Evolutionary conservation across 2,329 filamentous ascomycete species (phyloP), one percentile per base, ranked within the genome.

Genomic region (Exophiala sp.): DNA sequence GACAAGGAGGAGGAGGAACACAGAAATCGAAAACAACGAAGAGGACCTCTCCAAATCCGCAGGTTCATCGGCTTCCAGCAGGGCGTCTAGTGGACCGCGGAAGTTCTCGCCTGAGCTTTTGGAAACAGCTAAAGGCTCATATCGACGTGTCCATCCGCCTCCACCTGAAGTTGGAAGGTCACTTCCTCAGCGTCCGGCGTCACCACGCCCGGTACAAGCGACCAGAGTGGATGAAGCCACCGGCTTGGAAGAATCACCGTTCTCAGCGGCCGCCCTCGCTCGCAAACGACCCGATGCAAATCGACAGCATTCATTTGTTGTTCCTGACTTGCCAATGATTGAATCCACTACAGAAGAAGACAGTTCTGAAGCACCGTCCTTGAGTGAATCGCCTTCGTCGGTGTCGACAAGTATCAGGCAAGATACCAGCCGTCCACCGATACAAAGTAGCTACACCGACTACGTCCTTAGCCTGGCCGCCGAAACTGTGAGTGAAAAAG

Each of bases 391-490:
- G 6, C 58, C 60, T 1, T 59, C 62, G n/a, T 60, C 61, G 10
- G 46, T 57, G 39, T 55, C 67, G 57, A 65, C 66, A 45, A 62
- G 67, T 45, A 72, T 72, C 60, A 52, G 38, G 52, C 64, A 55
- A 52, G 57, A 53, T 23, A 61, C 45, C 43, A 56, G 50, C 16
- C 49, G 50, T 30, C 58, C 45, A 21, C 58, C 73, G 59, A 76
- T 74, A 64, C 70, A 79, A 64, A 86, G 87, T 55, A 78, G 80
- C 56, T 85, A 86, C 59, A 81, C 85, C 44, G 81, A 83, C 30
- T 90, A 90, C 66, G 70, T 95, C 48, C 77, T 95, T 51, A 82
- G 86, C 49, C 73, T 95, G 50, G 87, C 89, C 37, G 86, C 86
- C 43, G 84, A 82, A 62, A 84, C 88, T 62, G 48, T 56, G 34